Evolutionary conservation across 495 filamentous ascomycete species (phyloP).

Genomic region (Aspergillus asperescens): DNA sequence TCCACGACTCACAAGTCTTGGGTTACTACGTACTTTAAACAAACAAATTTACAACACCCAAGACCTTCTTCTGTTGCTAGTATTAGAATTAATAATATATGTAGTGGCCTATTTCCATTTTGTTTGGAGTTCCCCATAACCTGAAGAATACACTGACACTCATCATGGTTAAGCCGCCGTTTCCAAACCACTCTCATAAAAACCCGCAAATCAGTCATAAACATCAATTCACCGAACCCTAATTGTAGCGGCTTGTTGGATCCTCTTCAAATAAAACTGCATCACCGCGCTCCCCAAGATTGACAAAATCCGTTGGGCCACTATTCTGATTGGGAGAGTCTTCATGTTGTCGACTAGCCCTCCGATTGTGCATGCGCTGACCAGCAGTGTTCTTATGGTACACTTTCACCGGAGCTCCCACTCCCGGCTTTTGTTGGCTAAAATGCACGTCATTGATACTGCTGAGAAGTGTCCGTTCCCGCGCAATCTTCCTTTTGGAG

Average conservation of each 20-base stretch:
- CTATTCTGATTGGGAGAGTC: constrained; percentile 57
- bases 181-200: not conserved
- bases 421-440: constrained; percentile 53
- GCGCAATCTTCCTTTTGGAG: constrained; percentile 66
- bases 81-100: not conserved
- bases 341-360: constrained; percentile 39
- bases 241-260: constrained; percentile 40
- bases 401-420: constrained; percentile 62
- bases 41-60: not conserved
- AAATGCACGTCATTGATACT: constrained; percentile 75
- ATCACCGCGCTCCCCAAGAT: constrained; percentile 79
- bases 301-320: constrained; percentile 67
- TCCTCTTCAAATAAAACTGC: constrained; percentile 67
- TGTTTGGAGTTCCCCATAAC: not conserved
- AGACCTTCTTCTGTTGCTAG: too few relatives aligned
- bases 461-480: constrained; percentile 81
- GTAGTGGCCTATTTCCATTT: not conserved
- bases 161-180: not conserved
- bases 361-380: constrained; percentile 39
- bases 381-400: constrained; percentile 66
- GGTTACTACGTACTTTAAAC: not conserved
- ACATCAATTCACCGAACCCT: not conserved
- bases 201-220: too few relatives aligned
- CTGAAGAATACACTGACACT: not conserved
- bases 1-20: too few relatives aligned